Evolutionary conservation across 2,329 filamentous ascomycete species (phyloP), one percentile per base, ranked within the genome.

Genomic region (Claviceps citrina): DNA sequence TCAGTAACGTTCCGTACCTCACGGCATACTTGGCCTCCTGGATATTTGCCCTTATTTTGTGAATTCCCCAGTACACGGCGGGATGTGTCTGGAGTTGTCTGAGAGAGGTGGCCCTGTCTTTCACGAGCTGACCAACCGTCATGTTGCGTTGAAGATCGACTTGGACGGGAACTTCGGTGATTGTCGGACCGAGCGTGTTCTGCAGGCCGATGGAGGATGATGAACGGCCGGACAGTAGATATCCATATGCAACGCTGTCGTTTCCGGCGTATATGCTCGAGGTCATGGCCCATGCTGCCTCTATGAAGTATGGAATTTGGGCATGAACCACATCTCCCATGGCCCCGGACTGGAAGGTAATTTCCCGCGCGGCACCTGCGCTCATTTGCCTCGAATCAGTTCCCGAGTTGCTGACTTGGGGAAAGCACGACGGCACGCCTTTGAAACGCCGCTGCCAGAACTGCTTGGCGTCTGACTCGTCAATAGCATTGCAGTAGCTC

Each of bases 201-300:
- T 31, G 25, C 15, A 43, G 13, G 12, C 20, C 37, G 7, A 36
- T 19, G 3, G 31, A 28, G n/a, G 20, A 31, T 9, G 40, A 28
- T 6, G 19, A 15, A 4, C 43, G 39, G 10, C 41, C 41, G 5
- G 43, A 45, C 7, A 43, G 20, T 8, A 39, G 7, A 9, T 26
- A 31, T 2, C 43, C 43, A 18, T 39, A 43, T 4, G 31, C 38
- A 16, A 43, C 25, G 38, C 28, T 43, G 19, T 45, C 40, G 12
- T 36, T 43, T 19, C 31, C 38, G 2, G 38, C 34, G 41, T 45
- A 45, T 20, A 31, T 39, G 19, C 33, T 33, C 16, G 38, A 39
- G 7, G 38, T 39, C n/a, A 45, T 25, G 8, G 41, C 37, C 41
- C 40, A 45, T 6, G 43, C 37, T 2, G 38, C 34, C 38, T 45